These are phyloP conservation scores for Emmonsiellopsis sp. DNA, from an alignment of 2,329 filamentous ascomycete species.

Conservation along the genomic window DNA sequence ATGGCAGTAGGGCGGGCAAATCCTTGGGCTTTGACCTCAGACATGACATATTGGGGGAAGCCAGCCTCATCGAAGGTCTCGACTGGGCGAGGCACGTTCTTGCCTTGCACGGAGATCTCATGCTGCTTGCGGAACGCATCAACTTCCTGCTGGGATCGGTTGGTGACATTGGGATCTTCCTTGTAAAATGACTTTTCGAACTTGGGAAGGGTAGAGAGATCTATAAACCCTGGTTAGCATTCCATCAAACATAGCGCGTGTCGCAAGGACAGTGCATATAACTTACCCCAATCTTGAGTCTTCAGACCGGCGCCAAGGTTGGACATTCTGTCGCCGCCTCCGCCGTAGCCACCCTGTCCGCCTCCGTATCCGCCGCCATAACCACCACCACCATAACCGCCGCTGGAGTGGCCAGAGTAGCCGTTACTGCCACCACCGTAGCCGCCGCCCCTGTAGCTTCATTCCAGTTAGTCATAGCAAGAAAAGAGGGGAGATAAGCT, in stretches of 20 bases:
- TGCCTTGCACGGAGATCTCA: slow-evolving; percentile 73
- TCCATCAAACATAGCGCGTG: slow-evolving; percentile 6
- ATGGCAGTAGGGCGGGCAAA: slow-evolving; percentile 91
- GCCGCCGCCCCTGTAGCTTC: slow-evolving; percentile 22
- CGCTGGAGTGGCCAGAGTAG: slow-evolving; percentile 29
- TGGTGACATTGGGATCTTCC: slow-evolving; percentile 71
- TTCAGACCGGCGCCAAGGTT: slow-evolving; percentile 81
- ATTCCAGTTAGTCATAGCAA: slow-evolving; percentile 9
- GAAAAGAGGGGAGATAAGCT: neutral
- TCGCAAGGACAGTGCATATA: slow-evolving; percentile 8
- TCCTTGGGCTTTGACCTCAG: slow-evolving; percentile 95
- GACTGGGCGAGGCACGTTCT: slow-evolving; percentile 81
- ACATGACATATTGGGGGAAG: slow-evolving; percentile 95
- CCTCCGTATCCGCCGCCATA: slow-evolving; percentile 17
- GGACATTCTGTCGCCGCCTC: slow-evolving; percentile 82
- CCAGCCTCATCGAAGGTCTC: slow-evolving; percentile 96
- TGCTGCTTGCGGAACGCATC: slow-evolving; percentile 80
- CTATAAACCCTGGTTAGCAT: slow-evolving; percentile 41
- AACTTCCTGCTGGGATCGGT: slow-evolving; percentile 68
- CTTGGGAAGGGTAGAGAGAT: slow-evolving; percentile 71
- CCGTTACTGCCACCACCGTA: slow-evolving; percentile 28
- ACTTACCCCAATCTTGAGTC: slow-evolving; percentile 79
- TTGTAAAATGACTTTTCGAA: slow-evolving; percentile 99
- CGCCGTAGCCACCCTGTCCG: slow-evolving; percentile 22
- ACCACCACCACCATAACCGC: slow-evolving; percentile 16